phyloP scores from a whole-genome alignment of 176 grass and related monocot species.

The Luzula sylvatica region DNA sequence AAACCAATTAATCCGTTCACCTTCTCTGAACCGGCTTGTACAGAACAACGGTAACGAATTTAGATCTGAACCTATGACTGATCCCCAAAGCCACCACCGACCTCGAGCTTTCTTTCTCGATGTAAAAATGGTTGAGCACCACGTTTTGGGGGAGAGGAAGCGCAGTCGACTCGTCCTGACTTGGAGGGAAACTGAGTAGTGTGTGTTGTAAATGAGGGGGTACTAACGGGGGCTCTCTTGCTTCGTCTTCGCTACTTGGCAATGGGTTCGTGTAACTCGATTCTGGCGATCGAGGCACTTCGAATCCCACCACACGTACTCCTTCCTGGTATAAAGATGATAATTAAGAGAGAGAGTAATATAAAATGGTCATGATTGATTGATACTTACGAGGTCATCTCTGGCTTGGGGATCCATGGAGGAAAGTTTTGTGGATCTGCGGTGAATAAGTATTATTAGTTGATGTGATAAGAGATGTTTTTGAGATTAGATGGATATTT shows the following conservation, averaged over 20 bases:
- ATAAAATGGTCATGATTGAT: neutral
- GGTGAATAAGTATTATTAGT: neutral
- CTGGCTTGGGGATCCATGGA: slow-evolving; percentile 11
- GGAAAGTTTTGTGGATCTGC: neutral
- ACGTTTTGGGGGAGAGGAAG: slow-evolving; percentile 66
- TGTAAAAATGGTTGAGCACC: slow-evolving; percentile 95
- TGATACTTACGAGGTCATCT: slow-evolving; percentile 18
- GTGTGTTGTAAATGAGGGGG: slow-evolving; percentile 78
- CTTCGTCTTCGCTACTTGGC: slow-evolving; percentile 74
- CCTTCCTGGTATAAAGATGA: slow-evolving; percentile 47
- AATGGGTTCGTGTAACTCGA: slow-evolving; percentile 73
- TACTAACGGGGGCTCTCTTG: slow-evolving; percentile 54
- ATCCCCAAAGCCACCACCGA: slow-evolving; percentile 75
- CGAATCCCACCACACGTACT: slow-evolving; percentile 73
- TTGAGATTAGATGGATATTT: neutral
- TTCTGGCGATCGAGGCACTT: slow-evolving; percentile 81
- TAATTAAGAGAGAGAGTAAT: neutral
- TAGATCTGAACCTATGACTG: slow-evolving; percentile 72
- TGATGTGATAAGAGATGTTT: neutral
- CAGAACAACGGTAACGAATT: slow-evolving; percentile 82
- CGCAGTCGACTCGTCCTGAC: slow-evolving; percentile 54
- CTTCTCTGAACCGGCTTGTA: slow-evolving; percentile 91
- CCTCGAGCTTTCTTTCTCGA: slow-evolving; percentile 83
- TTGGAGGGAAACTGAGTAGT: slow-evolving; percentile 56
- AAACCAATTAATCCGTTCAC: slow-evolving; percentile 29